A percentile compares a stretch with the other conserved stretches of the same genome.
Evolutionary conservation across 1,284 basidiomycete genomes (phyloP).

Genomic region (Farysia itapuensis): DNA sequence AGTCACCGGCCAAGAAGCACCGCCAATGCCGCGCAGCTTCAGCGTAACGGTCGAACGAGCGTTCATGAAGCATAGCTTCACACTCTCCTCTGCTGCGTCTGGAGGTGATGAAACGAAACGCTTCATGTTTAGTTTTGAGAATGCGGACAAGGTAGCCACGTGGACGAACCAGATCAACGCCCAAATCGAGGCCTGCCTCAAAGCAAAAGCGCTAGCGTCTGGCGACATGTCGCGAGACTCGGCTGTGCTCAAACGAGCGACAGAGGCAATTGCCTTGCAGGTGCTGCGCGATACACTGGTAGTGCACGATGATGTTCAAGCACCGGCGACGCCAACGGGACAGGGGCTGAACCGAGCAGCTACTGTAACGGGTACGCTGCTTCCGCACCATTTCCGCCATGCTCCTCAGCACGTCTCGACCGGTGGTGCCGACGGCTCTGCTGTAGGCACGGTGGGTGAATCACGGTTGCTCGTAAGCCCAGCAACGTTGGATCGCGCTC

Average conservation of each 20-base stretch:
- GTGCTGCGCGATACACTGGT: conserved; percentile 44
- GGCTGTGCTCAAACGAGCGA: conserved; percentile 3
- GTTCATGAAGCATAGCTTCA: conserved; percentile 48
- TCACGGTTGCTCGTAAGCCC: too few relatives aligned
- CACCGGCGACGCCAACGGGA: background rate
- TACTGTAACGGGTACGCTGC: conserved; percentile 3
- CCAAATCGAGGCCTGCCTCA: conserved; percentile 4
- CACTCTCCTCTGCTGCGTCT: conserved; percentile 7
- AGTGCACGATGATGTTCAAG: conserved; percentile 4
- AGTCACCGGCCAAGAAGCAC: conserved; percentile 5
- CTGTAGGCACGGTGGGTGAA: background rate
- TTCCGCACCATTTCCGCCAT: too few relatives aligned
- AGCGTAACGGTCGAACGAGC: conserved; percentile 43
- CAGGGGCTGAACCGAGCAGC: conserved; percentile 5
- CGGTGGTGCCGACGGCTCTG: background rate
- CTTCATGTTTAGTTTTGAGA: conserved; percentile 48
- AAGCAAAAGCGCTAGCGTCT: conserved; percentile 3
- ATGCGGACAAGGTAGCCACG: conserved; percentile 4
- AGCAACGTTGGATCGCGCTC: conserved; percentile 17
- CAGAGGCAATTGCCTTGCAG: conserved; percentile 25
- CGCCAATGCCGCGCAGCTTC: conserved; percentile 27
- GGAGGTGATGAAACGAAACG: conserved; percentile 5
- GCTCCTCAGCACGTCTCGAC: too few relatives aligned
- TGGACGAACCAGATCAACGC: conserved; percentile 14
- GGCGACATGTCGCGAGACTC: background rate